phyloP scores from a whole-genome alignment of 225 moss, liverwort and hornwort genomes.

The Bryum argenteum region DNA sequence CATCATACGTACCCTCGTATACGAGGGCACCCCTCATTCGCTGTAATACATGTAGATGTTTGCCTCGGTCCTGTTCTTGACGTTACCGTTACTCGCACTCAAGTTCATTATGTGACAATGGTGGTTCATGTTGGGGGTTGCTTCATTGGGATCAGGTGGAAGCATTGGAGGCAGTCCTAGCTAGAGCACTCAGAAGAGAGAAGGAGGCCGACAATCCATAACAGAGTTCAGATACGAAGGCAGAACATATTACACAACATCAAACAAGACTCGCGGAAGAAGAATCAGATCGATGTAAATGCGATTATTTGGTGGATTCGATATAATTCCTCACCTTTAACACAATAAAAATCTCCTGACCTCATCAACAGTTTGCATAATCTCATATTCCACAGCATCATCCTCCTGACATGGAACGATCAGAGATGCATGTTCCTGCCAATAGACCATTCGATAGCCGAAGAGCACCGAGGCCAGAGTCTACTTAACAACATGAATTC shows the following conservation, averaged over 20 bases:
- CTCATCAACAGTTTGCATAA: conserved; percentile 41
- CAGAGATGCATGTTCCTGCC: conserved; percentile 24
- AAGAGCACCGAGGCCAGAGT: neutral
- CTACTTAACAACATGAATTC: neutral
- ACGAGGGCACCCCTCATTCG: too few species aligned
- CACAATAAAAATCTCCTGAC: conserved; percentile 26
- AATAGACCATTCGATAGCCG: neutral
- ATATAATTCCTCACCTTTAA: neutral
- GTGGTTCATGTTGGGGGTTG: conserved; percentile 13
- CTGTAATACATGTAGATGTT: neutral
- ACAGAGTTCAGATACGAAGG: conserved; percentile 6
- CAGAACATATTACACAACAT: neutral
- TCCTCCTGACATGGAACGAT: conserved; percentile 38
- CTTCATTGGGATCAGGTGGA: conserved; percentile 42
- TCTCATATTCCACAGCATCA: conserved; percentile 30
- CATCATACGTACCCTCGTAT: too few species aligned
- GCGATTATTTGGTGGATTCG: neutral
- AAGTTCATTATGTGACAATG: neutral
- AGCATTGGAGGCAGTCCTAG: conserved; percentile 59
- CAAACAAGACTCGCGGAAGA: neutral
- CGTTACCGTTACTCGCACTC: neutral
- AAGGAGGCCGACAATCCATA: conserved; percentile 53
- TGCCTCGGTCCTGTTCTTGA: conserved; percentile 2
- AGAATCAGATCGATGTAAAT: neutral
- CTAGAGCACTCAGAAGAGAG: conserved; percentile 67